Evolutionary conservation across 1,139 yeast genomes (phyloP).

Genomic region (Pichia terricola): DNA sequence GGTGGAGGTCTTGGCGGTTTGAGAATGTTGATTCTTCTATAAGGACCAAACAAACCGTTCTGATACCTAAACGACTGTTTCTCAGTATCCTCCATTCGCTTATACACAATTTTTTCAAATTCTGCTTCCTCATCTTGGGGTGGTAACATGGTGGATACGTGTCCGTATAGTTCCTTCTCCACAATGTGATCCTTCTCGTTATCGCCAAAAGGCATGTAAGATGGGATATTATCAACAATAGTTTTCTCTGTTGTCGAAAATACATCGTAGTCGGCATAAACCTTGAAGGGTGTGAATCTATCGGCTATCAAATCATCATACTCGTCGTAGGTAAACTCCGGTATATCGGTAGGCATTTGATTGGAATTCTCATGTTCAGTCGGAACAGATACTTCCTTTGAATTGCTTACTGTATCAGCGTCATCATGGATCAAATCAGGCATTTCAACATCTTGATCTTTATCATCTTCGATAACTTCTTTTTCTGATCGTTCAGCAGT

Average conservation of each 20-base stretch:
- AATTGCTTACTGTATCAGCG: neutral
- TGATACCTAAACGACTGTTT: constrained; percentile 30
- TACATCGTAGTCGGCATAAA: constrained; percentile 42
- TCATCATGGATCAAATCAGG: too few species aligned
- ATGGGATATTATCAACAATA: constrained; percentile 44
- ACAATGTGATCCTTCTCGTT: constrained; percentile 26
- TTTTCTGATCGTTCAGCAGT: too few species aligned
- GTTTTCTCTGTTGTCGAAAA: constrained; percentile 47
- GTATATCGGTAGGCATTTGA: constrained; percentile 21
- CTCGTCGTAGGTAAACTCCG: constrained; percentile 25
- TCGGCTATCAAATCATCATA: constrained; percentile 12
- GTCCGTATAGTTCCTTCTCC: constrained; percentile 24
- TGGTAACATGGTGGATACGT: constrained; percentile 53
- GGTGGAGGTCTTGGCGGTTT: constrained; percentile 89
- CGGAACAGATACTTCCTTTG: too few species aligned
- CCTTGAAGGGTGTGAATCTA: constrained; percentile 43
- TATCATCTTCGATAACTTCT: constrained; percentile 12
- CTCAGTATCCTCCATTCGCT: constrained; percentile 36
- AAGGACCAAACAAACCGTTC: constrained; percentile 50
- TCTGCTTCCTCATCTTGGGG: constrained; percentile 48
- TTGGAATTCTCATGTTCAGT: constrained; percentile 1
- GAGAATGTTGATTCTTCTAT: constrained; percentile 50
- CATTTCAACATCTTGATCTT: constrained; percentile 28
- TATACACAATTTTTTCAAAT: constrained; percentile 53
- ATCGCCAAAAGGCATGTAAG: constrained; percentile 42